Percentiles rank a stretch among this genome's conserved stretches.
phyloP scores from a whole-genome alignment of 352 stramenopile species.

The Phytophthora idaei region DNA sequence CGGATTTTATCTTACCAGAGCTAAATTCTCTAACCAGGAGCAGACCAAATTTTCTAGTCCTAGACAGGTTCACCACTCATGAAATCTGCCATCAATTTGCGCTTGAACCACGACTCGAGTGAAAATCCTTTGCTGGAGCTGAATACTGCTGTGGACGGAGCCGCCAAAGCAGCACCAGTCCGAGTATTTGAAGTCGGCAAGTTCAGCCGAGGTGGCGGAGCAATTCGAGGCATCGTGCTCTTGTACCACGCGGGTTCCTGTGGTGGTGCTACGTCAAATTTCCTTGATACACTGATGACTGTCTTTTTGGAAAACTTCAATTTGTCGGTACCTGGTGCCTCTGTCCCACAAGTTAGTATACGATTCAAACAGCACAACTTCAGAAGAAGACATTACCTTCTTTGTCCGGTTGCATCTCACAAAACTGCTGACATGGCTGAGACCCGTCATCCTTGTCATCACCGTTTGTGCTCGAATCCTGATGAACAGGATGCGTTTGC shows the following conservation, averaged over 20 bases:
- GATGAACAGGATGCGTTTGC: not conserved
- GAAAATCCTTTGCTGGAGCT: slow-evolving; percentile 52
- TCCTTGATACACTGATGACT: slow-evolving; percentile 28
- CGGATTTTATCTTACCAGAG: too few relatives aligned
- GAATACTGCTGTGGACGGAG: slow-evolving; percentile 29
- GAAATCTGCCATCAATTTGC: slow-evolving; percentile 26
- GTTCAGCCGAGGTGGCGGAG: slow-evolving; percentile 10
- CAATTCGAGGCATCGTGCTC: slow-evolving; percentile 12
- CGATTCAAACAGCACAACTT: not conserved
- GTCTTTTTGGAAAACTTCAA: slow-evolving; percentile 22
- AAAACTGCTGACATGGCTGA: slow-evolving; percentile 26
- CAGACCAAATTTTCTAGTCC: not conserved
- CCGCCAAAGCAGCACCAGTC: slow-evolving; percentile 8
- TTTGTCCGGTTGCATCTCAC: slow-evolving; percentile 41
- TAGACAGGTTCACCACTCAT: not conserved
- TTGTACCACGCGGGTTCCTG: not conserved
- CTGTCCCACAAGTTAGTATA: slow-evolving; percentile 10
- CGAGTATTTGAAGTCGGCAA: not conserved
- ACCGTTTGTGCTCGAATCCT: not conserved
- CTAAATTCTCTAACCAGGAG: too few relatives aligned
- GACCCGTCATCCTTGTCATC: slow-evolving; percentile 5
- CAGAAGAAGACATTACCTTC: slow-evolving; percentile 24
- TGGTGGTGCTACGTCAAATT: slow-evolving; percentile 15
- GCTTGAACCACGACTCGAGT: slow-evolving; percentile 39
- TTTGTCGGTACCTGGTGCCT: slow-evolving; percentile 12